These are phyloP conservation scores for Waltergamsia citrina DNA, from an alignment of 2,329 filamentous ascomycete genomes.

Conservation along the genomic window DNA sequence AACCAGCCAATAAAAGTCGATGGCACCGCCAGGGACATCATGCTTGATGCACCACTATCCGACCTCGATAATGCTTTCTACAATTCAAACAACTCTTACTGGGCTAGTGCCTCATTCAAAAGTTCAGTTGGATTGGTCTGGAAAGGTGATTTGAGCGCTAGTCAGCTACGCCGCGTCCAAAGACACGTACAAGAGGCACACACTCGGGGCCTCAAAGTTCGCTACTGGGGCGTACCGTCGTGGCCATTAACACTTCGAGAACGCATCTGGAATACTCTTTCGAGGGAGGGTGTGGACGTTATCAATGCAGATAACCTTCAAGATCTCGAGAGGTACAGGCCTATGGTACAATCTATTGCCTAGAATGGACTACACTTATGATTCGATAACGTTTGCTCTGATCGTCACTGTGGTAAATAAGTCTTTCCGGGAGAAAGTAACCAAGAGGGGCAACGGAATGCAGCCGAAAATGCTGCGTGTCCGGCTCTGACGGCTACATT, in stretches of 20 bases:
- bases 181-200: constrained; percentile 41
- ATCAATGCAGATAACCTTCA: constrained; percentile 53
- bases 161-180: constrained; percentile 32
- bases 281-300: constrained; percentile 48
- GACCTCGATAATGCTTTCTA: constrained; percentile 26
- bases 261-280: constrained; percentile 44
- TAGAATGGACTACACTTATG: too few relatives aligned
- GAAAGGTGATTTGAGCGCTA: constrained; percentile 29
- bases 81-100: constrained; percentile 51
- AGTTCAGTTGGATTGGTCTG: constrained; percentile 41
- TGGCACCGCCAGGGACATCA: constrained; percentile 33
- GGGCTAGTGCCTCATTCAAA: constrained; percentile 51
- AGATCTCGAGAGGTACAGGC: too few relatives aligned
- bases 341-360: too few relatives aligned
- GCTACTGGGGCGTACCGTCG: constrained; percentile 51
- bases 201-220: constrained; percentile 38
- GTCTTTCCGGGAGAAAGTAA: too few relatives aligned
- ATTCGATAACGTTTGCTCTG: too few relatives aligned
- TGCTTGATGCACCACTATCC: constrained; percentile 56
- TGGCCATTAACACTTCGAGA: constrained; percentile 48
- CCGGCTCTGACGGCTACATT: too few relatives aligned
- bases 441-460: too few relatives aligned
- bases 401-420: too few relatives aligned
- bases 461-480: too few relatives aligned
- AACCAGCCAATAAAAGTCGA: background rate